Conservation (phyloP, 2,329 filamentous ascomycete species). For the Pyricularia sp. region DNA sequence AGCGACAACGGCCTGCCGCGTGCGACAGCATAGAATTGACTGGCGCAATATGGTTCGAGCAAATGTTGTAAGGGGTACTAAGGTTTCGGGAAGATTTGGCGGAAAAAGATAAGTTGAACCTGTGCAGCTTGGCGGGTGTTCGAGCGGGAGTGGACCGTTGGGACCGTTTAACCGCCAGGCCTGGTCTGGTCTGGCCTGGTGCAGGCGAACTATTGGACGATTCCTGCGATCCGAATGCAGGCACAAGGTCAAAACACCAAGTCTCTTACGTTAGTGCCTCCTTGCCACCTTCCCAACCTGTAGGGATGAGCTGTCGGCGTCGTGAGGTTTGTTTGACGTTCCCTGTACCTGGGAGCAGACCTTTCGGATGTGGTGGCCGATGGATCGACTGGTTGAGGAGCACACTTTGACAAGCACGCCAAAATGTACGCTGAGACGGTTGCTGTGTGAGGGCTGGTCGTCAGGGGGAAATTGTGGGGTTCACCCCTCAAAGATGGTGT, state of each 20-base stretch:
- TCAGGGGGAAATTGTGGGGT: slow-evolving; percentile 1
- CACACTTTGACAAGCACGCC: not conserved
- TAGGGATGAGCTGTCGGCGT: not conserved
- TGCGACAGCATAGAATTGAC: not conserved
- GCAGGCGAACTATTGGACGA: not conserved
- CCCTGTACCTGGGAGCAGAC: not conserved
- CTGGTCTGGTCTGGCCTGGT: not conserved
- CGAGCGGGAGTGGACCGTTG: not conserved
- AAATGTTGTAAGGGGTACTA: not conserved
- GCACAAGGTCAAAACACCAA: not conserved
- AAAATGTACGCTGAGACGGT: slow-evolving; percentile 2
- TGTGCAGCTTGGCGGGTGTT: not conserved
- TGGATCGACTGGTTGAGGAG: not conserved
- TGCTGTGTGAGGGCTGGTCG: slow-evolving; percentile 3
- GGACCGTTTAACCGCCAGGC: not conserved
- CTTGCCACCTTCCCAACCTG: not conserved
- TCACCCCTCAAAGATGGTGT: not conserved
- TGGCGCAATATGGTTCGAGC: not conserved
- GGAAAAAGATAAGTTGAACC: not conserved
- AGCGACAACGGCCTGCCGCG: not conserved
- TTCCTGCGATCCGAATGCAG: not conserved
- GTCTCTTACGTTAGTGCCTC: not conserved
- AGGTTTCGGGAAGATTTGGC: not conserved
- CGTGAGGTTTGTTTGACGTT: not conserved
- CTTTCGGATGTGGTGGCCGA: not conserved